Conservation (phyloP, 1,284 basidiomycete species). For the Xerocomus minutiporus region DNA sequence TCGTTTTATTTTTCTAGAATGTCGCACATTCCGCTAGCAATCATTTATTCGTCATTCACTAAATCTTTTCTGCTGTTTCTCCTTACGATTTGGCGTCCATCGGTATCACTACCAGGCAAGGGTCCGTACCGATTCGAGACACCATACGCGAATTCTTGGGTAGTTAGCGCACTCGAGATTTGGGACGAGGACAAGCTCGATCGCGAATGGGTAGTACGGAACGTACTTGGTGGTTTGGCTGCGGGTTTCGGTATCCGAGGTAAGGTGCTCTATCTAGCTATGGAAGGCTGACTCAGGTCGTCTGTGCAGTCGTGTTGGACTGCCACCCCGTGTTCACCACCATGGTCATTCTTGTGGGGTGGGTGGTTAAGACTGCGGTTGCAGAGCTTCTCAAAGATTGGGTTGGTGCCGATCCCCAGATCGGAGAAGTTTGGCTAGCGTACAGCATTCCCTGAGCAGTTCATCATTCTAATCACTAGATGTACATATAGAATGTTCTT, state of each 20-base stretch:
- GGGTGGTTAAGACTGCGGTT: conserved; percentile 66
- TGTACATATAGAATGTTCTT: too few species aligned
- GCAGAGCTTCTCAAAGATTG: conserved; percentile 58
- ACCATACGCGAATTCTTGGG: conserved; percentile 31
- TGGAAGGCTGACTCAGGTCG: conserved; percentile 12
- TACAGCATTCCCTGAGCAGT: conserved; percentile 65
- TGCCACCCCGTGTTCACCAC: conserved; percentile 75
- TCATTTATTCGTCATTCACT: conserved; percentile 83
- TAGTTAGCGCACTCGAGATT: conserved; percentile 41
- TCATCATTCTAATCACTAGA: background rate
- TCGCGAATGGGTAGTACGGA: conserved; percentile 80
- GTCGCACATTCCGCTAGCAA: conserved; percentile 71
- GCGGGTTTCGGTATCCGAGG: conserved; percentile 66
- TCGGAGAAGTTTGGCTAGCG: conserved; percentile 62
- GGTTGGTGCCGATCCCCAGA: conserved; percentile 52
- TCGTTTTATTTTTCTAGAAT: conserved; percentile 41
- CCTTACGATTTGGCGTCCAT: conserved; percentile 78
- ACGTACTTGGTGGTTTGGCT: conserved; percentile 82
- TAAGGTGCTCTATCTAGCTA: conserved; percentile 20
- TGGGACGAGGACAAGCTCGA: conserved; percentile 69
- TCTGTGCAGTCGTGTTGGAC: conserved; percentile 61
- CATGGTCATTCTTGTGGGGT: conserved; percentile 71
- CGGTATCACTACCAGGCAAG: conserved; percentile 26
- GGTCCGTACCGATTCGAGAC: conserved; percentile 25
- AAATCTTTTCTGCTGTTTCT: conserved; percentile 83